Percentiles rank a stretch among this genome's conserved stretches.
Evolutionary conservation across 2,329 filamentous ascomycete species (phyloP).

Genomic region (Alternaria postmessia): DNA sequence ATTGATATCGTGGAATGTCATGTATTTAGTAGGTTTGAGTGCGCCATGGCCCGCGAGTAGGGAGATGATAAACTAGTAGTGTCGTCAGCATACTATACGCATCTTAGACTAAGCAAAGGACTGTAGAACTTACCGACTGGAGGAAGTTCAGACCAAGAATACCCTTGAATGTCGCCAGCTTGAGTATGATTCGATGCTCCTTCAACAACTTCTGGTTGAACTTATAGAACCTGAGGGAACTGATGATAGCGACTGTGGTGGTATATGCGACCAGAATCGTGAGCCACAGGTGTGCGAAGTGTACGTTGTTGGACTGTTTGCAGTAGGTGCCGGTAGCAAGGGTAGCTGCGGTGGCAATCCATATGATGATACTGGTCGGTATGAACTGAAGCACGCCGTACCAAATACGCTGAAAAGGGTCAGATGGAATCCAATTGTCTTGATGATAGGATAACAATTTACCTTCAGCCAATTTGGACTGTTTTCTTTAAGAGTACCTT

Average conservation of each 20-base stretch:
- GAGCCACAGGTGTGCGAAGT: slow-evolving; percentile 46
- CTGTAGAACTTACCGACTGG: slow-evolving; percentile 34
- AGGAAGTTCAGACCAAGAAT: slow-evolving; percentile 42
- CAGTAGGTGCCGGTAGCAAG: slow-evolving; percentile 40
- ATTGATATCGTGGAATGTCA: slow-evolving; percentile 42
- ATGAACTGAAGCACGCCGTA: slow-evolving; percentile 46
- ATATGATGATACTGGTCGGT: slow-evolving; percentile 37
- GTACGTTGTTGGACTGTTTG: slow-evolving; percentile 36
- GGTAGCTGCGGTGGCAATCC: slow-evolving; percentile 35
- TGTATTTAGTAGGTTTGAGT: slow-evolving; percentile 35
- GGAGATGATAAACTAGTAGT: slow-evolving; percentile 36
- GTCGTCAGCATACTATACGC: background rate
- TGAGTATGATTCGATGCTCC: slow-evolving; percentile 38
- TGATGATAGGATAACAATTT: background rate
- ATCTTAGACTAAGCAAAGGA: background rate
- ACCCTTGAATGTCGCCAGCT: slow-evolving; percentile 44
- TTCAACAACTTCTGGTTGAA: slow-evolving; percentile 28
- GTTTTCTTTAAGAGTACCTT: slow-evolving; percentile 17
- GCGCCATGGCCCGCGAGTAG: slow-evolving; percentile 36
- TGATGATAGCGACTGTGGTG: slow-evolving; percentile 32
- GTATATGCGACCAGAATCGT: slow-evolving; percentile 29
- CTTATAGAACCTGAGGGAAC: slow-evolving; percentile 37
- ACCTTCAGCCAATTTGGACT: slow-evolving; percentile 42
- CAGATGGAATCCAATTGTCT: background rate
- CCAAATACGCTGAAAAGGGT: slow-evolving; percentile 33